Conservation (phyloP, 164 flowering plant species). For the Dillenia turbinata region DNA sequence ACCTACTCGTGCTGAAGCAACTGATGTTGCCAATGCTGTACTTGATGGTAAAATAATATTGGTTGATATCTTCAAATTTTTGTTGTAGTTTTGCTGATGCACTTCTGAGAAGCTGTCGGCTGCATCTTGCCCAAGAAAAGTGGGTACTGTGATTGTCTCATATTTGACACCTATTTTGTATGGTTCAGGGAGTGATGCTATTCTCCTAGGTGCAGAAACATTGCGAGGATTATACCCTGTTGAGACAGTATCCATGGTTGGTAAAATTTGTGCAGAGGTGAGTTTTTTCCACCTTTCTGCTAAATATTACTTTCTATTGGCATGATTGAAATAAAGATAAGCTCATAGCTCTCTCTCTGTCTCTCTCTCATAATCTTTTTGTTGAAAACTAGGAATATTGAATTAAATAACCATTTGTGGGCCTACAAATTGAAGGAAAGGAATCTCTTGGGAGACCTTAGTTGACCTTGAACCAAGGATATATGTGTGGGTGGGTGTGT, state of each 20-base stretch:
- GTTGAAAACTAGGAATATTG: too few relatives aligned
- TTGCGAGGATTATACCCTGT: conserved; percentile 73
- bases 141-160: neutral
- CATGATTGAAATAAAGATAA: too few relatives aligned
- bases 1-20: conserved; percentile 88
- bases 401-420: too few relatives aligned
- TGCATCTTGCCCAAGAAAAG: neutral
- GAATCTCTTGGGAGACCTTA: too few relatives aligned
- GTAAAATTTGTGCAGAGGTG: conserved; percentile 80
- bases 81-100: neutral
- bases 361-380: too few relatives aligned
- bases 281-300: neutral
- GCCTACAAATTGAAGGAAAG: too few relatives aligned
- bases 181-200: conserved; percentile 69
- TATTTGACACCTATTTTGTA: neutral
- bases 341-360: neutral
- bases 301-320: too few relatives aligned
- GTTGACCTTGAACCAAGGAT: too few relatives aligned
- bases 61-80: neutral
- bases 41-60: conserved; percentile 43
- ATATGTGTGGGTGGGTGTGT: too few relatives aligned
- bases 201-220: conserved; percentile 87
- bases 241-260: conserved; percentile 67
- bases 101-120: neutral
- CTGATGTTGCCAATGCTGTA: conserved; percentile 81